A percentile compares a stretch with the other conserved stretches of the same genome.
Conservation (phyloP, 129 eudicot genomes). For the Chrysanthemum lavandulifolium region DNA sequence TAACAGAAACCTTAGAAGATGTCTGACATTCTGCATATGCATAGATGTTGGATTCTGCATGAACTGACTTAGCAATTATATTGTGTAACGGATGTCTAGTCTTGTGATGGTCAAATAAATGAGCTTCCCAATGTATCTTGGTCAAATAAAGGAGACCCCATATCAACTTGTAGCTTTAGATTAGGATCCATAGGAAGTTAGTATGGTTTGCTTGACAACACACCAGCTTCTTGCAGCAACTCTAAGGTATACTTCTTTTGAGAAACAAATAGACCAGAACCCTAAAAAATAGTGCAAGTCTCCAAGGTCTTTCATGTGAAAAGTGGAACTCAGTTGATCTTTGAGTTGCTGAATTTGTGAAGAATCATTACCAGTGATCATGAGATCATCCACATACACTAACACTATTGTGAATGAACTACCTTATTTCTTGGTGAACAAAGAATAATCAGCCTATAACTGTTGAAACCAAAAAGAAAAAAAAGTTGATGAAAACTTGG, state of each 20-base stretch:
- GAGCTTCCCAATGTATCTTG: neutral
- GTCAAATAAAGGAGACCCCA: neutral
- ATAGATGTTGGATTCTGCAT: too few species aligned
- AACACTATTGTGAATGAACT: neutral
- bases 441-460: neutral
- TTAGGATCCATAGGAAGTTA: too few species aligned
- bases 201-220: too few species aligned
- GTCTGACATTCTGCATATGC: too few species aligned
- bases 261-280: neutral
- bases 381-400: neutral
- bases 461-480: neutral
- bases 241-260: neutral
- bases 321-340: neutral
- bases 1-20: too few species aligned
- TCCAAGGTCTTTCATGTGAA: neutral
- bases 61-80: too few species aligned
- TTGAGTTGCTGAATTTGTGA: neutral
- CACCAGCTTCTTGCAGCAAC: too few species aligned
- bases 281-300: neutral
- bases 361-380: neutral
- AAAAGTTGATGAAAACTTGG: too few species aligned
- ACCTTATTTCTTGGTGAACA: neutral
- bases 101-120: neutral
- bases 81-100: neutral
- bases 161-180: neutral